These are phyloP conservation scores for Vitis rupestris DNA, from an alignment of 164 flowering plant genomes.

Conservation along the genomic window DNA sequence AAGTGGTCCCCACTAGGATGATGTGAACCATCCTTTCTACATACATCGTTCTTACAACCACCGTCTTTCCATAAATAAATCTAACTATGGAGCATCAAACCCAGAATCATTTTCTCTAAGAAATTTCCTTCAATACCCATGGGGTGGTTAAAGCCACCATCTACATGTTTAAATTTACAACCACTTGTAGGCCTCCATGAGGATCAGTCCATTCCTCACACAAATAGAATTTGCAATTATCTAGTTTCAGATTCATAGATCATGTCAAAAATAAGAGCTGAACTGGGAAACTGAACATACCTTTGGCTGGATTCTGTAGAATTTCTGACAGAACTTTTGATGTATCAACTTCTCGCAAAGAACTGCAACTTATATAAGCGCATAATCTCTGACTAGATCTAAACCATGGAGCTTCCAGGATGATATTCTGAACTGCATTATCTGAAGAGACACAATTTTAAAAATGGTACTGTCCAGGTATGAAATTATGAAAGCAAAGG, in stretches of 20 bases:
- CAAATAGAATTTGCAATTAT: background rate
- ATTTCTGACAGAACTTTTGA: constrained; percentile 57
- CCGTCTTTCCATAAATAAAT: too few species aligned
- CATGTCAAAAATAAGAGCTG: background rate
- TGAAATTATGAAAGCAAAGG: too few species aligned
- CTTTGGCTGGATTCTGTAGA: constrained; percentile 44
- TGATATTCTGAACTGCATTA: constrained; percentile 62
- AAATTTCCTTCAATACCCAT: too few species aligned
- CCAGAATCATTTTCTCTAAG: too few species aligned
- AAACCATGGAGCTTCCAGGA: constrained; percentile 87
- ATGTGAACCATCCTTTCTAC: background rate
- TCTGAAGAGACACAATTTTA: constrained; percentile 34
- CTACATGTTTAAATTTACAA: background rate
- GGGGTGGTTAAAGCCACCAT: background rate
- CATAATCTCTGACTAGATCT: constrained; percentile 74
- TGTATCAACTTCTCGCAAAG: constrained; percentile 88
- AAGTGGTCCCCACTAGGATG: background rate
- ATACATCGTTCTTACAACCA: background rate
- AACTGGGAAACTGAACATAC: constrained; percentile 23
- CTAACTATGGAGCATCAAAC: too few species aligned
- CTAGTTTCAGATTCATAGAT: background rate
- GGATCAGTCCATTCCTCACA: background rate
- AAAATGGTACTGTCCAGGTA: background rate
- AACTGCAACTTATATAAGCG: constrained; percentile 87
- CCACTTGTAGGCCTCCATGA: background rate